These are phyloP conservation scores for Pleurotus tuoliensis DNA, from an alignment of 768 basidiomycete species.

Conservation along the genomic window DNA sequence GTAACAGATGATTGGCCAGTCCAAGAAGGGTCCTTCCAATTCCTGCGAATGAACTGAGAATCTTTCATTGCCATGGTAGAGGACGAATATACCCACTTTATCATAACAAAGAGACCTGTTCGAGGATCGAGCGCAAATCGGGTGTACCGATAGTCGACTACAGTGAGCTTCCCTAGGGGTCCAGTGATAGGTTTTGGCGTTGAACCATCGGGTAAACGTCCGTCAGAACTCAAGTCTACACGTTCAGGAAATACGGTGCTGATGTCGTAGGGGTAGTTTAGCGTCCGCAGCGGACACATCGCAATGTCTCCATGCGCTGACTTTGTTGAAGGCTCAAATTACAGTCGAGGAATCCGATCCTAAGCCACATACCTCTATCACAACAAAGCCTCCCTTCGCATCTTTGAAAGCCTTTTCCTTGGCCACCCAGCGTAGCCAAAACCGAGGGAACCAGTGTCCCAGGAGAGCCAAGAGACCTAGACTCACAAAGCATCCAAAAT, in stretches of 20 bases:
- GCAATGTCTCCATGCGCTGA: constrained; percentile 81
- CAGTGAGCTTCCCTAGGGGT: constrained; percentile 47
- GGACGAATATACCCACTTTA: constrained; percentile 51
- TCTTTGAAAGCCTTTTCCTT: constrained; percentile 80
- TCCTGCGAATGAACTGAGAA: constrained; percentile 40
- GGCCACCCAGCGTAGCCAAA: constrained; percentile 89
- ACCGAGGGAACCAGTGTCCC: constrained; percentile 89
- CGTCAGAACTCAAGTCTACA: constrained; percentile 25
- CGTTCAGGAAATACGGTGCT: constrained; percentile 70
- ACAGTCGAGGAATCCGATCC: too few species aligned
- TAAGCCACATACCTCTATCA: constrained; percentile 72
- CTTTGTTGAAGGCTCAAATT: constrained; percentile 36
- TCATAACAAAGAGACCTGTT: constrained; percentile 76
- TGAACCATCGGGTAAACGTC: neutral
- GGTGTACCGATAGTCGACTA: constrained; percentile 91
- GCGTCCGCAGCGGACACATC: constrained; percentile 62
- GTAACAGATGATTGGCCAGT: constrained; percentile 57
- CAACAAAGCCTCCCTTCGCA: constrained; percentile 67
- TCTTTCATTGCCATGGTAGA: neutral
- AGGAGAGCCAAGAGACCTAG: constrained; percentile 74
- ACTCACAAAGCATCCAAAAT: constrained; percentile 57
- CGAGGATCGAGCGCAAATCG: constrained; percentile 84
- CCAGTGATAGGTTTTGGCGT: neutral
- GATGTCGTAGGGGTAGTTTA: constrained; percentile 74
- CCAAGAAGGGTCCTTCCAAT: constrained; percentile 88